Evolutionary conservation across 495 filamentous ascomycete genomes (phyloP).

Genomic region (Aspergillus funiculosus): DNA sequence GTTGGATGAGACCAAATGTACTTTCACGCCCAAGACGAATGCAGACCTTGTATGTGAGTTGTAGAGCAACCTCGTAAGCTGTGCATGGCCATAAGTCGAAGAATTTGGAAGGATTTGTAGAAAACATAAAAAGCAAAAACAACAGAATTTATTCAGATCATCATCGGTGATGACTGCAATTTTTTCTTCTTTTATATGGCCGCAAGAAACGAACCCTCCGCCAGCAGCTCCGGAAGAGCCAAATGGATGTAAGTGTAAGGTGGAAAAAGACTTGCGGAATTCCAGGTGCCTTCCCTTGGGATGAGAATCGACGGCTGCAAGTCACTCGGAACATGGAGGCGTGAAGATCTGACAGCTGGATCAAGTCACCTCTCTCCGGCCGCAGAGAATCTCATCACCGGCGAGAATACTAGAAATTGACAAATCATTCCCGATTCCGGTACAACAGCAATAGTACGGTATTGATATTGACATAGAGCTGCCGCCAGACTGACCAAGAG

Average conservation of each 20-base stretch:
- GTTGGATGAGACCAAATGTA: conserved; percentile 2
- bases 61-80: background rate
- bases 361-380: conserved; percentile 2
- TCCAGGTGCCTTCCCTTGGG: conserved; percentile 7
- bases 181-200: conserved; percentile 11
- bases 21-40: conserved; percentile 5
- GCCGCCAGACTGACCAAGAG: conserved; percentile 5
- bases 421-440: background rate
- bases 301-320: conserved; percentile 9
- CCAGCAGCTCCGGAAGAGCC: conserved; percentile 11
- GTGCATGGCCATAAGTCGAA: conserved; percentile 13
- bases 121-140: conserved; percentile 3
- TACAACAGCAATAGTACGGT: conserved; percentile 12
- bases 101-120: conserved; percentile 3
- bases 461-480: conserved; percentile 16
- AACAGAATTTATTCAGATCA: conserved; percentile 12
- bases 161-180: conserved; percentile 10
- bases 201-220: conserved; percentile 11
- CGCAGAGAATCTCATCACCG: background rate
- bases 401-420: conserved; percentile 1
- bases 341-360: conserved; percentile 2
- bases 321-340: conserved; percentile 4
- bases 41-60: conserved; percentile 1
- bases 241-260: conserved; percentile 10
- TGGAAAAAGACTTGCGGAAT: conserved; percentile 13